Percentiles rank a stretch among this genome's conserved stretches.
Conservation (phyloP, 139 green algal genomes). For the Coelastrella sp. region DNA sequence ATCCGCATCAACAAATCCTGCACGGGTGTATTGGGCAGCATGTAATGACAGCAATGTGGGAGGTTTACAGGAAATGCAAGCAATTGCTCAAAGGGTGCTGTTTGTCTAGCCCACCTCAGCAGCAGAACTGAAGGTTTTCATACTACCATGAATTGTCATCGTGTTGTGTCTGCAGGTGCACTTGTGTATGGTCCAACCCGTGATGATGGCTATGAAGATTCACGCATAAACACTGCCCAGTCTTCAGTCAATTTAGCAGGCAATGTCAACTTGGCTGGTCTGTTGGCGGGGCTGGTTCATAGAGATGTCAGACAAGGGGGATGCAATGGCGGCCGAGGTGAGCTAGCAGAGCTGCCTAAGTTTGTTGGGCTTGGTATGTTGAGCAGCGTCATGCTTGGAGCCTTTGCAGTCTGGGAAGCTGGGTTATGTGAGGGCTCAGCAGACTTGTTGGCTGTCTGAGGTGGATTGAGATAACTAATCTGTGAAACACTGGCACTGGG, state of each 20-base stretch:
- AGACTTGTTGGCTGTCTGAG: neutral
- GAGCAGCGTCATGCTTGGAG: neutral
- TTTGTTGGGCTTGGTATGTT: neutral
- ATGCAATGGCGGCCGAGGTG: constrained; percentile 8
- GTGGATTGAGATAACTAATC: no score
- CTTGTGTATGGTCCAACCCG: neutral
- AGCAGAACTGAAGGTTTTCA: neutral
- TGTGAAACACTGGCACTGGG: neutral
- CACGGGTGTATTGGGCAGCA: neutral
- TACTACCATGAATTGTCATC: neutral
- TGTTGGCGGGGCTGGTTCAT: constrained; percentile 12
- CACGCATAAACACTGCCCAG: neutral
- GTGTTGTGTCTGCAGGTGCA: neutral
- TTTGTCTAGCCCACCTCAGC: neutral
- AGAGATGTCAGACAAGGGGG: neutral
- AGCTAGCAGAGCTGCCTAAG: neutral
- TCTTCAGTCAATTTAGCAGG: neutral
- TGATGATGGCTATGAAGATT: neutral
- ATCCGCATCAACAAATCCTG: neutral
- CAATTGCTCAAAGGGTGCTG: neutral
- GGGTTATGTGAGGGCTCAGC: neutral
- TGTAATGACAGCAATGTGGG: neutral
- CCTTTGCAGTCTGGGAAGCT: neutral
- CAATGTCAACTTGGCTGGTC: constrained; percentile 2
- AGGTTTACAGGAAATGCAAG: neutral